Conservation (phyloP, 305 asterid genomes). For the Fraxinus paxiana region DNA sequence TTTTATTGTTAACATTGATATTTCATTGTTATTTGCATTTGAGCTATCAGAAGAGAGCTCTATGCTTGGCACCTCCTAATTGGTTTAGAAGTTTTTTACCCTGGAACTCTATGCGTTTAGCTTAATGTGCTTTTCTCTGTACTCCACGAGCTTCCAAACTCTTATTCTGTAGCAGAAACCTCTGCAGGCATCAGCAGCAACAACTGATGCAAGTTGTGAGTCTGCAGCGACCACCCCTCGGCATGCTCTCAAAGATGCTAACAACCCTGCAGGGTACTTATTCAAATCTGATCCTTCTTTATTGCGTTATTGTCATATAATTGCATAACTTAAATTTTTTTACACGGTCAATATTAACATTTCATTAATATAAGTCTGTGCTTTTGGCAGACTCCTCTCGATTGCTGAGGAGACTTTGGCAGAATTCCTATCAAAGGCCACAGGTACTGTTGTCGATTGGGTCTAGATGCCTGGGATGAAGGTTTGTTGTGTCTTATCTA, state of each 20-base stretch:
- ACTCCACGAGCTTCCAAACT: not conserved
- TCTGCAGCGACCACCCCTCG: constrained; percentile 52
- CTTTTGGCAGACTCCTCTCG: constrained; percentile 70
- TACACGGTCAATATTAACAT: not conserved
- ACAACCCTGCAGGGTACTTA: constrained; percentile 77
- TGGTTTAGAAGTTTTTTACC: not conserved
- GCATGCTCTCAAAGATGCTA: constrained; percentile 47
- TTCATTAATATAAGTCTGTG: not conserved
- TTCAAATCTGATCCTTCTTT: constrained; percentile 4
- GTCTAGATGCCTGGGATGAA: constrained; percentile 99
- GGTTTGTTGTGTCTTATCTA: constrained; percentile 38
- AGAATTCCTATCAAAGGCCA: constrained; percentile 99
- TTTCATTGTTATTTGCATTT: not conserved
- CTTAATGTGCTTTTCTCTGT: not conserved
- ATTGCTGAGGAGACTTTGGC: constrained; percentile 99
- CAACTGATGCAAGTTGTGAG: constrained; percentile 52
- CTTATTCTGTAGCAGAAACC: not conserved
- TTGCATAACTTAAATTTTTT: not conserved
- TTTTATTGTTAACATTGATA: not conserved
- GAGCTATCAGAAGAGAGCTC: not conserved
- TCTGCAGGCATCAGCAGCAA: constrained; percentile 39
- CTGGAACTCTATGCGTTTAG: not conserved
- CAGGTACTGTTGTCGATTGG: constrained; percentile 99
- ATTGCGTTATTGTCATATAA: not conserved
- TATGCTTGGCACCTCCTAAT: not conserved